These are phyloP conservation scores for Erodium maritimum DNA, from an alignment of 345 rosid species.

Conservation along the genomic window DNA sequence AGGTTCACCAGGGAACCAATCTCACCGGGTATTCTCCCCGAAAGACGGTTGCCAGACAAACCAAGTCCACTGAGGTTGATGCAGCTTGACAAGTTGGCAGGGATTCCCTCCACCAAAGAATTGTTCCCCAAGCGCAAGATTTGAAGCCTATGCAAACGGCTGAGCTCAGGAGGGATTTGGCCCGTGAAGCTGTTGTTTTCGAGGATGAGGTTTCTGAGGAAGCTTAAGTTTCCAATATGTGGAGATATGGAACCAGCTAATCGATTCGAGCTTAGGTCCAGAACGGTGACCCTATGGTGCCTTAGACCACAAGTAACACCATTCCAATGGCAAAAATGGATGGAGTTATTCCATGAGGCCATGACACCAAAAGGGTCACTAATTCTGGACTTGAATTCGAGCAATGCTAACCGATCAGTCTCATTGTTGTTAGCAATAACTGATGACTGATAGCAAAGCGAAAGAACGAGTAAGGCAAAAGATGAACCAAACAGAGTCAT, in stretches of 20 bases:
- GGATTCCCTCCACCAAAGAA: not conserved
- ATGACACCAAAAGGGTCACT: no score
- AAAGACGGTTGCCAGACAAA: not conserved
- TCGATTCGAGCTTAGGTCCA: not conserved
- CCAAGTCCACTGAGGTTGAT: not conserved
- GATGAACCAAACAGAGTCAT: no score
- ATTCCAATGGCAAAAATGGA: no score
- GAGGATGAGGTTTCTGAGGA: not conserved
- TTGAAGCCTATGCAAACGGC: not conserved
- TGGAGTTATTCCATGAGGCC: no score
- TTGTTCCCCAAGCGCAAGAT: not conserved
- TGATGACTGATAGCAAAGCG: no score
- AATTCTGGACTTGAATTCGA: no score
- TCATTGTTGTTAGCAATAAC: no score
- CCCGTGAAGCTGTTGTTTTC: not conserved
- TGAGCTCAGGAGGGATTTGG: not conserved
- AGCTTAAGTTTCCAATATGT: constrained; percentile 7
- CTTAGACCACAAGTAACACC: no score
- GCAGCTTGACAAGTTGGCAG: constrained; percentile 1
- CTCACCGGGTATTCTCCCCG: not conserved
- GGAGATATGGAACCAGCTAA: not conserved
- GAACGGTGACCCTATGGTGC: not conserved
- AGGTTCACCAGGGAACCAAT: not conserved
- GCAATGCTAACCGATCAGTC: no score
- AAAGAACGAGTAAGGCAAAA: no score